These are phyloP conservation scores for Cyberlindnera amylophila DNA, from an alignment of 805 yeast genomes.

Conservation along the genomic window DNA sequence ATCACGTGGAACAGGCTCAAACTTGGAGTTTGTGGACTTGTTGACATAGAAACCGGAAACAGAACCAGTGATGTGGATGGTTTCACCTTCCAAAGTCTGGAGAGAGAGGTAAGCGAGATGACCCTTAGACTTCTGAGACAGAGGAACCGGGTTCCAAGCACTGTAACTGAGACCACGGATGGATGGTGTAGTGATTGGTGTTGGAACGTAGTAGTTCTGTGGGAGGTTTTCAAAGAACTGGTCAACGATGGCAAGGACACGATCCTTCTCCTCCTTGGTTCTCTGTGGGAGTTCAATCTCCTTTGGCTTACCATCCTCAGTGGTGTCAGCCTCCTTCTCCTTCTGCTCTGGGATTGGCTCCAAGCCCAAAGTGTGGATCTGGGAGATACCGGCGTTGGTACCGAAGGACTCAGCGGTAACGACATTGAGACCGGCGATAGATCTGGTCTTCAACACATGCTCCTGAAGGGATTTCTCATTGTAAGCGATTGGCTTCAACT, in stretches of 20 bases:
- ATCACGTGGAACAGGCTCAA: slow-evolving; percentile 58
- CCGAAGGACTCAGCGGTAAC: slow-evolving; percentile 40
- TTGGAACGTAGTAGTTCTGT: slow-evolving; percentile 20
- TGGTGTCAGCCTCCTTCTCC: slow-evolving; percentile 11
- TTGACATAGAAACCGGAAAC: slow-evolving; percentile 78
- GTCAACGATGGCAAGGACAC: slow-evolving; percentile 18
- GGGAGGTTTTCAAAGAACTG: slow-evolving; percentile 21
- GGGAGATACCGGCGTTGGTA: slow-evolving; percentile 46
- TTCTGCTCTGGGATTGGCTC: slow-evolving; percentile 22
- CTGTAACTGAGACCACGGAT: slow-evolving; percentile 65
- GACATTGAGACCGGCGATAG: slow-evolving; percentile 42
- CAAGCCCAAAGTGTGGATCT: slow-evolving; percentile 40
- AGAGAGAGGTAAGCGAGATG: slow-evolving; percentile 74
- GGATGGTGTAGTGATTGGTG: slow-evolving; percentile 28
- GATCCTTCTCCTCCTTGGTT: slow-evolving; percentile 24
- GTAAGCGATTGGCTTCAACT: slow-evolving; percentile 53
- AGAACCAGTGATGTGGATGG: slow-evolving; percentile 72
- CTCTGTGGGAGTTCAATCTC: slow-evolving; percentile 21
- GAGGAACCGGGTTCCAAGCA: slow-evolving; percentile 83
- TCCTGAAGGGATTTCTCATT: slow-evolving; percentile 55
- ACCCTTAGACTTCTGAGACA: slow-evolving; percentile 59
- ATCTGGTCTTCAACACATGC: slow-evolving; percentile 64
- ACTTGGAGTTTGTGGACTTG: slow-evolving; percentile 59
- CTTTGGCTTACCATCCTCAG: slow-evolving; percentile 14
- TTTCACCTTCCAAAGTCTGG: slow-evolving; percentile 79